These are phyloP conservation scores for Bullera alba DNA, from an alignment of 768 basidiomycete species.

Conservation along the genomic window DNA sequence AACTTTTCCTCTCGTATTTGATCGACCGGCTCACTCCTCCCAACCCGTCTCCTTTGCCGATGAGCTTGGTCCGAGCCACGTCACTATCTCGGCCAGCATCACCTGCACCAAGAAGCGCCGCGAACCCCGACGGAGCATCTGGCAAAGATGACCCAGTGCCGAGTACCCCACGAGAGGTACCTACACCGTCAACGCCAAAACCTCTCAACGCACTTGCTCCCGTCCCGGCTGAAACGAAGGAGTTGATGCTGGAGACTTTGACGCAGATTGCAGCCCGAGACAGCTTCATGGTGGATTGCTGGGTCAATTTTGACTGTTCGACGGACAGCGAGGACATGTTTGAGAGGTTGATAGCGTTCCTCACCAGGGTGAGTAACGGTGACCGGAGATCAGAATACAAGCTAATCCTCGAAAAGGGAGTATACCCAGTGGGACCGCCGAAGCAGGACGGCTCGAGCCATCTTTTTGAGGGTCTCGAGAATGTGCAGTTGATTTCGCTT, in stretches of 20 bases:
- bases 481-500: slow-evolving; percentile 76
- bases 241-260: slow-evolving; percentile 81
- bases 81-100: slow-evolving; percentile 19
- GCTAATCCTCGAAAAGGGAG: slow-evolving; percentile 53
- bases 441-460: slow-evolving; percentile 60
- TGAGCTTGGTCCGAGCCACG: slow-evolving; percentile 6
- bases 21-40: slow-evolving; percentile 75
- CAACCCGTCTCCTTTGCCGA: slow-evolving; percentile 27
- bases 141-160: not conserved
- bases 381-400: not conserved
- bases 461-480: slow-evolving; percentile 49
- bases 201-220: slow-evolving; percentile 50
- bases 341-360: slow-evolving; percentile 76
- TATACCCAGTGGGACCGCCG: slow-evolving; percentile 63
- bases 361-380: slow-evolving; percentile 59
- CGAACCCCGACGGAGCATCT: not conserved
- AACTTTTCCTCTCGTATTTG: slow-evolving; percentile 87
- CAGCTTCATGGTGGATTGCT: slow-evolving; percentile 92
- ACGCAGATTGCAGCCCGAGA: slow-evolving; percentile 71
- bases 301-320: slow-evolving; percentile 94
- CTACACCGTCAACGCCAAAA: slow-evolving; percentile 44
- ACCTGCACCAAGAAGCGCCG: slow-evolving; percentile 7
- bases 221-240: slow-evolving; percentile 77
- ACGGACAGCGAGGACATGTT: slow-evolving; percentile 94
- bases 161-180: slow-evolving; percentile 4